Conservation (phyloP, 306 rosid genomes). For the Hippophae tibetana region DNA sequence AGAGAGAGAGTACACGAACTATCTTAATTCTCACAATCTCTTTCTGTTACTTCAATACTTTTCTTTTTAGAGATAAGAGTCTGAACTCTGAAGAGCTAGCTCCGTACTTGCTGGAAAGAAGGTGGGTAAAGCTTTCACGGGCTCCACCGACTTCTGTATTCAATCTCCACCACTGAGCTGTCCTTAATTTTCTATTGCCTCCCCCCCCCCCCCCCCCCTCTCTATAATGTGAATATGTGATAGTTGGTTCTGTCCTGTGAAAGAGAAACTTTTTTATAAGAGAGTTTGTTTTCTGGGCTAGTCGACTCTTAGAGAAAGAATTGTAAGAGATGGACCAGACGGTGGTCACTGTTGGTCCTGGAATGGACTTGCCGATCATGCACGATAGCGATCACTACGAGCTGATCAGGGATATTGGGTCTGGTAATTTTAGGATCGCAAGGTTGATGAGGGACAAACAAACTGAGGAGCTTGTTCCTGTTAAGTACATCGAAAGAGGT, state of each 20-base stretch:
- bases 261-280: not conserved
- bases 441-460: conserved; percentile 89
- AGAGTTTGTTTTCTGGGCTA: conserved; percentile 14
- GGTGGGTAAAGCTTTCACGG: conserved; percentile 72
- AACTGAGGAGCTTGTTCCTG: conserved; percentile 87
- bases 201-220: not conserved
- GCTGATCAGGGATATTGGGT: conserved; percentile 75
- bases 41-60: no score
- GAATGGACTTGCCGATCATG: conserved; percentile 88
- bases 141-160: conserved; percentile 15
- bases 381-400: conserved; percentile 90
- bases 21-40: no score
- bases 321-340: conserved; percentile 42
- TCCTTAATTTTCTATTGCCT: not conserved
- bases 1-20: no score
- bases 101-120: conserved; percentile 1
- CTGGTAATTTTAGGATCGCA: conserved; percentile 88
- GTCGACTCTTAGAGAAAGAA: conserved; percentile 8
- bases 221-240: conserved; percentile 4
- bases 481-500: conserved; percentile 95
- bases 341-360: conserved; percentile 51
- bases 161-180: conserved; percentile 9
- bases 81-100: not conserved
- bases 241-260: no score
- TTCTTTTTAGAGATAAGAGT: no score